phyloP scores from a whole-genome alignment of 1,284 basidiomycete species.

The Trichosporon faecale region DNA sequence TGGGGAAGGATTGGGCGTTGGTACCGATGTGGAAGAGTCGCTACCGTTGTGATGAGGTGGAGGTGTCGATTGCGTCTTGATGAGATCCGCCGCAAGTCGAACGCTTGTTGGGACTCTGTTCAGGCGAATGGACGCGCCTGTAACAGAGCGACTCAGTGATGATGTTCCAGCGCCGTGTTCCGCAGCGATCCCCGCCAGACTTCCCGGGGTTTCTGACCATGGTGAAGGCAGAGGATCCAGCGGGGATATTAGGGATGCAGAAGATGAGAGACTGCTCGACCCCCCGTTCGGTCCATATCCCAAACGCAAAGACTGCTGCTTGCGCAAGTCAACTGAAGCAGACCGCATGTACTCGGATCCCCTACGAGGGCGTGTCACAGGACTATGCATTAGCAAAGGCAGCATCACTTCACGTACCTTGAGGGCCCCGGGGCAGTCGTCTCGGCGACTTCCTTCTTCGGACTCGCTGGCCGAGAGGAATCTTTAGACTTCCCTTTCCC shows the following conservation, averaged over 20 bases:
- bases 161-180: neutral
- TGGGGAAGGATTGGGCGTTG: conserved; percentile 38
- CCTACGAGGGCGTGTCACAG: conserved; percentile 35
- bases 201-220: conserved; percentile 35
- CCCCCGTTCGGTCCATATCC: conserved; percentile 16
- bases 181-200: neutral
- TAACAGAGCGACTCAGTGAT: neutral
- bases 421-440: neutral
- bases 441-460: conserved; percentile 23
- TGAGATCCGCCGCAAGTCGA: conserved; percentile 55
- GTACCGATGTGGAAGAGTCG: conserved; percentile 27
- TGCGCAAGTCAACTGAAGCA: conserved; percentile 32
- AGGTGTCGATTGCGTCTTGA: conserved; percentile 35
- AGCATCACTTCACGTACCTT: neutral
- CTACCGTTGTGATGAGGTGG: conserved; percentile 17
- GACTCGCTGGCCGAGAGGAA: conserved; percentile 32
- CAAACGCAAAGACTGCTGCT: conserved; percentile 29
- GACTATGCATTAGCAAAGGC: neutral
- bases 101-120: conserved; percentile 58
- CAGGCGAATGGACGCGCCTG: conserved; percentile 51
- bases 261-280: conserved; percentile 38
- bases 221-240: conserved; percentile 52
- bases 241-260: conserved; percentile 50
- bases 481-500: conserved; percentile 41
- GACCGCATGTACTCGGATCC: conserved; percentile 46